Conservation (phyloP, 106 monocot species). For the Gastrodia elata region DNA sequence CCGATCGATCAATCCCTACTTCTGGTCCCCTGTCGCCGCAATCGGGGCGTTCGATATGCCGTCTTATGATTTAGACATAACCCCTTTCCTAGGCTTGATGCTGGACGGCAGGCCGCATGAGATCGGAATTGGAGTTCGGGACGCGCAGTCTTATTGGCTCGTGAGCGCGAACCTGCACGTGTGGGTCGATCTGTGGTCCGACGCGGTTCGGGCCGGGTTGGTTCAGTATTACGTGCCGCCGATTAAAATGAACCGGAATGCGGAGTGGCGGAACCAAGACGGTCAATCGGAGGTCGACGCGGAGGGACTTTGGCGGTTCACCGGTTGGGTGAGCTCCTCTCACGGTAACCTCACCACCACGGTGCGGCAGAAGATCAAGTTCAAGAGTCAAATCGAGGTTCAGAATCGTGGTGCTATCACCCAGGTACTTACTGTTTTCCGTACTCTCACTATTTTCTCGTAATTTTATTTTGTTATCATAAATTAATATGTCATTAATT, state of each 20-base stretch:
- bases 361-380: constrained; percentile 23
- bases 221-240: constrained; percentile 13
- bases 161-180: constrained; percentile 44
- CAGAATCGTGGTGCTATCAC: constrained; percentile 24
- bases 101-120: constrained; percentile 21
- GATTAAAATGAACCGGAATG: constrained; percentile 10
- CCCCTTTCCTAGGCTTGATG: constrained; percentile 31
- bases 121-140: constrained; percentile 24
- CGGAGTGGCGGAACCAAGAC: constrained; percentile 14
- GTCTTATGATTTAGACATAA: constrained; percentile 37
- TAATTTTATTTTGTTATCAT: too few relatives aligned
- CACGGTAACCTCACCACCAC: constrained; percentile 31
- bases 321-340: constrained; percentile 46
- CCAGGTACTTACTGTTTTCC: background rate
- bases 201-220: constrained; percentile 15
- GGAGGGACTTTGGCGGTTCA: constrained; percentile 17
- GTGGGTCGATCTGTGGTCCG: constrained; percentile 29
- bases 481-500: too few relatives aligned
- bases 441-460: too few relatives aligned
- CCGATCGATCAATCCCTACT: constrained; percentile 28
- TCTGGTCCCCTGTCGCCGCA: constrained; percentile 38
- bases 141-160: constrained; percentile 29
- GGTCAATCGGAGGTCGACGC: constrained; percentile 31
- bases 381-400: constrained; percentile 29
- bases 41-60: constrained; percentile 45